phyloP scores from a whole-genome alignment of 2,329 filamentous ascomycete genomes.

The Hypoxylon sp. region DNA sequence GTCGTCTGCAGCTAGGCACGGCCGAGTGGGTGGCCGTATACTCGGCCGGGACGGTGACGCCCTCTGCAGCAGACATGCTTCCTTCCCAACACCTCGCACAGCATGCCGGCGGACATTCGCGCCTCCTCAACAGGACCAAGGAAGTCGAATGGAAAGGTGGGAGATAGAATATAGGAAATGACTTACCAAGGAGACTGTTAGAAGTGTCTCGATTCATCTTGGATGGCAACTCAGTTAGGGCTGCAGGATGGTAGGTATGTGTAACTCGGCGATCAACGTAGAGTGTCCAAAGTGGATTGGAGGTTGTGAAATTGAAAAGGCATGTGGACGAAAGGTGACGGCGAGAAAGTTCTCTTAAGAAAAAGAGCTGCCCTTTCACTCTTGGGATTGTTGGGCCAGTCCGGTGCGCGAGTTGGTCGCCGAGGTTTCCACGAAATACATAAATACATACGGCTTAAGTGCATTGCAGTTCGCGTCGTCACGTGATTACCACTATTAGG shows the following conservation, averaged over 20 bases:
- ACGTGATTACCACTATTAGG: background rate
- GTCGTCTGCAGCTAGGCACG: no score
- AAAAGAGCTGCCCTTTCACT: background rate
- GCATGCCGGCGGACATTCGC: background rate
- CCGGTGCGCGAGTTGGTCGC: no score
- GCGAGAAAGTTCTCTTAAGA: background rate
- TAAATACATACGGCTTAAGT: background rate
- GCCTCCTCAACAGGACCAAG: background rate
- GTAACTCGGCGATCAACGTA: background rate
- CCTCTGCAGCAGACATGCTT: background rate
- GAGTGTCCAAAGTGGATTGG: background rate
- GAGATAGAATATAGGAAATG: background rate
- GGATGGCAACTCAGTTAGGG: background rate
- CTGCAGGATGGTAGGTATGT: background rate
- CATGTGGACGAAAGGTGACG: background rate
- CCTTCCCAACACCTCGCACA: background rate
- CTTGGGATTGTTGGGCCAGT: background rate
- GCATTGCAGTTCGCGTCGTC: background rate
- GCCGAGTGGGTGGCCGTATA: background rate
- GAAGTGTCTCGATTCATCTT: slow-evolving; percentile 49
- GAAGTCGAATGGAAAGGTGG: background rate
- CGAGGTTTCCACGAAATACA: no score
- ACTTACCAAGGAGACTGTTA: slow-evolving; percentile 50
- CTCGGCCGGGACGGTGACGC: background rate
- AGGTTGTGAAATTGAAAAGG: background rate